Evolutionary conservation across 2,329 filamentous ascomycete genomes (phyloP), one percentile per base, ranked within the genome.

Genomic region (Lojkania enalia): DNA sequence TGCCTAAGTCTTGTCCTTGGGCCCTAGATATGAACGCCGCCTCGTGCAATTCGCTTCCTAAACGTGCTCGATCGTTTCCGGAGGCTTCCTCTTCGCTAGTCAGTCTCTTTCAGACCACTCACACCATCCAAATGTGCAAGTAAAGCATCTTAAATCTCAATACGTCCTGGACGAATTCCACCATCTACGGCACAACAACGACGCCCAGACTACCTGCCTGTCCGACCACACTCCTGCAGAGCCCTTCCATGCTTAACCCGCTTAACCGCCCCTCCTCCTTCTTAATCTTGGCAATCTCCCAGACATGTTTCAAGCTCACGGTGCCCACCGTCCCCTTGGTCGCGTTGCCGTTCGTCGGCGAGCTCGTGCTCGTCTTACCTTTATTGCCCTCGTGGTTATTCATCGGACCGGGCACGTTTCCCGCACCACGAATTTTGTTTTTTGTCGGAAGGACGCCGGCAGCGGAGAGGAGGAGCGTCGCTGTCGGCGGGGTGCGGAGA

Each of bases 271-370:
- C 63, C 71, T 78, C 75, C 2, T 57, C 54, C 42, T 72, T 86
- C 80, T 99, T 99, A 65, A 99, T 95, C 78, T 89, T 91, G 55
- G 94, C 94, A 71, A 99, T 97, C 75, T 97, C 92, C 74, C 90
- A 97, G 16, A 99, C 77, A 74, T 99, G 94, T 78, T 99, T 99
- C 63, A 99, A 74, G 61, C 87, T 94, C 44, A 99, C 80, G 3
- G 82, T 86, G 46, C 92, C 94, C n/a, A 95, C 82, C 5, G 76
- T 83, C 57, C 95, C 89, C 49, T 85, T 78, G 1, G 85, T 87
- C 0, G 89, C 87, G 43, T 84, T 86, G 1, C 66, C 68, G 4
- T 48, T 55, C 23, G 63, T 70, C 36, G 67, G 66, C 23, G 50
- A 58, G 27, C 41, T 63, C 25, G 61, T 59, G 14, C 57, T 59